A percentile compares a stretch with the other conserved stretches of the same genome.
Evolutionary conservation across 768 basidiomycete genomes (phyloP).

Genomic region (Psilocybe azurescens): DNA sequence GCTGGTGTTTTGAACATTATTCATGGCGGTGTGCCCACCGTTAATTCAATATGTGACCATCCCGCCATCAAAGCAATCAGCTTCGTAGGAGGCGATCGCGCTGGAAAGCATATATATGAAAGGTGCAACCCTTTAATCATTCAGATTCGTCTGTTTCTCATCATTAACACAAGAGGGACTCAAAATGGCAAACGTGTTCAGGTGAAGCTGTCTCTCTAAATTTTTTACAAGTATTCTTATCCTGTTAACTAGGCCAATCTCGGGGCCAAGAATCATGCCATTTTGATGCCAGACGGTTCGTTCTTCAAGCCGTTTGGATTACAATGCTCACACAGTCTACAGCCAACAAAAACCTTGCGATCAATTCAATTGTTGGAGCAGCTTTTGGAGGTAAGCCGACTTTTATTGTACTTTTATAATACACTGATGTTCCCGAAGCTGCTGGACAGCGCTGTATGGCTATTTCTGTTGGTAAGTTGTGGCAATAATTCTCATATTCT

Average conservation of each 20-base stretch:
- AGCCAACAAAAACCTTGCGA: constrained; percentile 91
- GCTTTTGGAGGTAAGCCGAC: constrained; percentile 79
- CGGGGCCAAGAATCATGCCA: constrained; percentile 97
- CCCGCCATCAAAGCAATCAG: constrained; percentile 92
- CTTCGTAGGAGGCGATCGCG: constrained; percentile 94
- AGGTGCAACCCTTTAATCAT: constrained; percentile 46
- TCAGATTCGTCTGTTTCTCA: background rate
- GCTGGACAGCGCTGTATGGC: constrained; percentile 99
- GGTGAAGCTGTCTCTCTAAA: constrained; percentile 34
- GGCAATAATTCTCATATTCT: background rate
- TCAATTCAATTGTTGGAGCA: constrained; percentile 93
- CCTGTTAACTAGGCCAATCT: constrained; percentile 50
- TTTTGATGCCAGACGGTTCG: constrained; percentile 92
- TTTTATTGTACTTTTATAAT: background rate
- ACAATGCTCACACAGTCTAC: constrained; percentile 59
- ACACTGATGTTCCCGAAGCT: constrained; percentile 46
- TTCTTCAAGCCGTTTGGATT: constrained; percentile 2
- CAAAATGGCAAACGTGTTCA: constrained; percentile 90
- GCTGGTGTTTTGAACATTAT: constrained; percentile 90
- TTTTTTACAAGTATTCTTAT: background rate
- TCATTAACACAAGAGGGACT: constrained; percentile 60
- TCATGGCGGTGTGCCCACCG: constrained; percentile 88
- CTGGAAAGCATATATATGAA: constrained; percentile 94
- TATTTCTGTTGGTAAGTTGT: constrained; percentile 77
- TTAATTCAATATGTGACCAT: constrained; percentile 94